phyloP scores from a whole-genome alignment of 2,329 filamentous ascomycete species.

The Fusarium haematococcum region DNA sequence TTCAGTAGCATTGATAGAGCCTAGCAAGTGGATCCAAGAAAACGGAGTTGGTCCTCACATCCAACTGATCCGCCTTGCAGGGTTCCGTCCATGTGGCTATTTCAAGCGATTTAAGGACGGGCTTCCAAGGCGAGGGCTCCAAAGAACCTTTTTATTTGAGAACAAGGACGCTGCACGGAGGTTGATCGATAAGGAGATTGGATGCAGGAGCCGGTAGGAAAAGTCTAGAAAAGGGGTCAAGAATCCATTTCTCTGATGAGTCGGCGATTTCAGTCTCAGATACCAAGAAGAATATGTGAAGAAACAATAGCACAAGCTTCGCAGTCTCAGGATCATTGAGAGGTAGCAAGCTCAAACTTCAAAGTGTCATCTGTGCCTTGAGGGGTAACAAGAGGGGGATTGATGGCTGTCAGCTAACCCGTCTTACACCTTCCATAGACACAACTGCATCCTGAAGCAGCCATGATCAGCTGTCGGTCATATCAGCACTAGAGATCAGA shows the following conservation, averaged over 20 bases:
- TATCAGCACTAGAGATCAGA: not conserved
- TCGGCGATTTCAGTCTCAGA: not conserved
- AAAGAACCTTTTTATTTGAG: not conserved
- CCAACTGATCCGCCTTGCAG: not conserved
- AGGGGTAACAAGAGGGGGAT: not conserved
- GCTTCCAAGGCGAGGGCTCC: not conserved
- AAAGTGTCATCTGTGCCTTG: not conserved
- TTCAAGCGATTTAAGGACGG: not conserved
- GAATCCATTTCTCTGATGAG: not conserved
- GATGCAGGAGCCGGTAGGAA: not conserved
- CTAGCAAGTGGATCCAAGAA: not conserved
- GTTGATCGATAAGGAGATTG: not conserved
- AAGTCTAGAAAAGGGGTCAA: not conserved
- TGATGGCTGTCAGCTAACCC: not conserved
- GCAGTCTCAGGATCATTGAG: not conserved
- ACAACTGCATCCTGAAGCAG: not conserved
- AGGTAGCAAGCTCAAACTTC: not conserved
- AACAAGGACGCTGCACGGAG: not conserved
- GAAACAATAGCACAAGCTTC: not conserved
- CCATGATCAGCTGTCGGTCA: not conserved
- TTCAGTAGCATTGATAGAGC: not conserved
- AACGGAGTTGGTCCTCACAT: not conserved
- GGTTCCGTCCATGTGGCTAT: not conserved
- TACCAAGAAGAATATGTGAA: not conserved
- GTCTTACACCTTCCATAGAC: not conserved